phyloP scores from a whole-genome alignment of 352 stramenopile species.

The Globisporangium sylvaticum region DNA sequence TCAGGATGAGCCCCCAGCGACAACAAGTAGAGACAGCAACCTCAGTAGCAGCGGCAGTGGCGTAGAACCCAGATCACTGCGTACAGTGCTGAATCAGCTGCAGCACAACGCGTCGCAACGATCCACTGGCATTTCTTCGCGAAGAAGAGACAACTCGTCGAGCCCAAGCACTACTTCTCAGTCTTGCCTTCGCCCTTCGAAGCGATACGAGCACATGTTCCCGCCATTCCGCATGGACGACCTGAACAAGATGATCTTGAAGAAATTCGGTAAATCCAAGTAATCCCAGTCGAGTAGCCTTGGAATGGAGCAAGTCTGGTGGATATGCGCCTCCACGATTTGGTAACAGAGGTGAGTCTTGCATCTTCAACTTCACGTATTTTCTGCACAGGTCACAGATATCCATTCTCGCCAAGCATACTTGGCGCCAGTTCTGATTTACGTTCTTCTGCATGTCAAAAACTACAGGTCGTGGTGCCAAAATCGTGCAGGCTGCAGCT shows the following conservation, averaged over 20 bases:
- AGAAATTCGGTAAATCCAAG: conserved; percentile 19
- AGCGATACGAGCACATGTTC: conserved; percentile 40
- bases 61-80: not conserved
- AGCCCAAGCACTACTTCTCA: not conserved
- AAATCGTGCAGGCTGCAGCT: not conserved
- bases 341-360: not conserved
- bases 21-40: not conserved
- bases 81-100: not conserved
- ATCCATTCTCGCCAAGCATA: too few species aligned
- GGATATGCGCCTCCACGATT: not conserved
- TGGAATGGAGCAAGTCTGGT: not conserved
- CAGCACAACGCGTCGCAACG: not conserved
- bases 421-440: not conserved
- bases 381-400: not conserved
- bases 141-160: not conserved
- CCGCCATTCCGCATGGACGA: conserved; percentile 36
- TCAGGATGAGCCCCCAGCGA: not conserved
- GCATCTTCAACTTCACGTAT: not conserved
- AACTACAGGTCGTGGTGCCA: not conserved
- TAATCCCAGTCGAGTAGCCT: not conserved
- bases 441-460: not conserved
- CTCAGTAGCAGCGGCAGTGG: not conserved
- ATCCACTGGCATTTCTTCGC: not conserved
- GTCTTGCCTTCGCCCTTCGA: conserved; percentile 23
- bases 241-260: conserved; percentile 29